Base-by-base conservation (phyloP, 345 rosid species). In the Capsella bursapastoris region DNA sequence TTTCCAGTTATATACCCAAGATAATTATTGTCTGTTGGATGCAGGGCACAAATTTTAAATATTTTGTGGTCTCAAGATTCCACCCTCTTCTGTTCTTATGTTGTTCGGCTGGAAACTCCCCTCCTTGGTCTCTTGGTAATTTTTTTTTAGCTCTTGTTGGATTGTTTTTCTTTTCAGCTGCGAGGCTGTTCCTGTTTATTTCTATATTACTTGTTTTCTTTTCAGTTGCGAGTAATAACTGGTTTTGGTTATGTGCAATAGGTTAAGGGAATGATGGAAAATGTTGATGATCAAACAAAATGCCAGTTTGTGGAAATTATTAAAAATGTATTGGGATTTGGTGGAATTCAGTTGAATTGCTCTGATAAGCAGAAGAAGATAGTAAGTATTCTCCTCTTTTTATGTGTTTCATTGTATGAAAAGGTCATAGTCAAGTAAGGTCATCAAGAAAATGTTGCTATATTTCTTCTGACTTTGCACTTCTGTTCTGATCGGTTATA, bases 201-300 rank as follows among this genome's bases (percentile, higher is more conserved):
- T 66, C 29, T 68, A 44, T 60, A 29, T n/a, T 73, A 44, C 25
- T 22, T 1, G 25, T 22, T 22, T 22, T 22, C 25, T 22, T 22
- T 22, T 22, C 25, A 10, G 45, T 27, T 37, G 63, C 25, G n/a
- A 53, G 38, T 63, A 31, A 66, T 60, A 29, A 58, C 50, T 49
- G 55, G 56, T 50, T 67, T 18, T 59, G 31, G 12, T 50, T 68
- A 62, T 63, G 27, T 28, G 52, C 15, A 57, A 29, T 87, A 94
- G 97, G 97, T 91, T 66, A 88, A 88, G 77, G 91, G 98, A 71
- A 86, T 94, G 94, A 72, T 94, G 76, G 90, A 93, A 56, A 95
- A 90, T 75, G 87, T 86, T 72, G 95, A 90, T 71, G 93, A 87
- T 15, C 84, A 87, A 78, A 88, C 87, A 96, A 84, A 87, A 58